Base-by-base conservation (phyloP, 371 early-diverging fungal genomes). In the Globomyces sp. region DNA sequence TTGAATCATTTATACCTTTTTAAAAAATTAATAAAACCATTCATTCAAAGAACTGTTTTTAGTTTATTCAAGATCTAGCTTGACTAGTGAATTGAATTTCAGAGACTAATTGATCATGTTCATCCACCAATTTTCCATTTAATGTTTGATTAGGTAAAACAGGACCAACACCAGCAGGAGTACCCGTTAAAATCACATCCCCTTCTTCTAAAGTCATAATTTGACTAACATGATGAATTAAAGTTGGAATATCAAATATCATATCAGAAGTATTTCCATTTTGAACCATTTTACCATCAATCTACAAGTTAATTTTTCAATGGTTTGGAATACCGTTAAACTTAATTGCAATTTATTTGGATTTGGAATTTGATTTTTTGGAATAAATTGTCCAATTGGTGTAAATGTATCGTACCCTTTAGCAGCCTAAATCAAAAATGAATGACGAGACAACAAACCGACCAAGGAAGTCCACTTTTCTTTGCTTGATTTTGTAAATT, bases 361-460 rank as follows among this genome's bases (percentile, higher is more conserved):
- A 68, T 96, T 89, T 11, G 77, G 65, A 44, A 96, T 86, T 34
- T 74, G 67, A 9, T 74, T 78, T 66, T 88, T 90, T n/a, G 87
- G 85, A 50, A 97, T 90, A 65, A 94, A 90, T 9, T 87, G 85
- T 4, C 87, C 88, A 51, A 96, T 80, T n/a, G 98, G 96, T 9
- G 93, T 90, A 71, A 97, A 98, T 1, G 95, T 92, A 70, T 98
- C 98, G 69, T 87, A 95, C 0, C 96, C 98, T 76, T 98, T 98
- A 44, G 94, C 87, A 2, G 86, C 96, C 96, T 95, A 39, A 95
- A 96, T 50, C 69, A 62, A 8, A 93, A 92, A 64, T 83, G 84
- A 68, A 87, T 86, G 80, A 92, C 94, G 43, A 89, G 94, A 48
- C 80, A 83, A 24, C 24, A 24, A 24, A 24, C 24, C 24, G 24